Evolutionary conservation across 208 protist genomes (phyloP), one percentile per base, ranked within the genome.

Genomic region (Trypanosoma conorhini): DNA sequence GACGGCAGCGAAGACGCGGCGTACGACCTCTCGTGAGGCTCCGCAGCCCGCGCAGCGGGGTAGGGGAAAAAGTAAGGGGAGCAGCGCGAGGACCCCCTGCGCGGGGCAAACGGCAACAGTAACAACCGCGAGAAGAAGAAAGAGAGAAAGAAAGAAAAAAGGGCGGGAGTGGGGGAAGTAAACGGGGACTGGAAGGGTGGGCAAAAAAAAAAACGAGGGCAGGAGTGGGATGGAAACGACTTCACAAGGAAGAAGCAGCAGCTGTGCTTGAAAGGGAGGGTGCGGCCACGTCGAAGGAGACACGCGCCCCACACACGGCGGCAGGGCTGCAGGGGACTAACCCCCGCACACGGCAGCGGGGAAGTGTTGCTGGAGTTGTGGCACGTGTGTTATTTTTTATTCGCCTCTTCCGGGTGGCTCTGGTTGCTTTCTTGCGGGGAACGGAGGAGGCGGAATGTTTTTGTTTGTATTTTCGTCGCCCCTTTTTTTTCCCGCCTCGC

Each of bases 21-120:
- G 3, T 94, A 85, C 62, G 89, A 94, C 52, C 76, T 92, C 1
- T 92, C 86, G 0, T 92, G 85, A 83, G 17, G 31, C 35, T 28
- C 3, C 44, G 28, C 33, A 8, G n/a, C 58, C 46, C 17, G 31
- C 5, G 38, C 28, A 33, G 28, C 17, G 58, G 50, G n/a, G 59
- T 10, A 30, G 31, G 26, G 30, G 38, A 26, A 5, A 59, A 21
- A 35, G 30, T 10, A 59, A 59, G 15, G 38, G 19, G 31, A 59
- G 10, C 28, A 58, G 30, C 7, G 17, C 1, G 10, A 21, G 55
- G 38, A 59, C 5, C 3, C n/a, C 8, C 33, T 7, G 33, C 7
- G 33, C 2, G 33, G 7, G 7, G 33, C 7, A 22, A 22, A 51
- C 21, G 9, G 15, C 21, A 22, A 51, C 46, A 22, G 21, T 51